These are phyloP conservation scores for Suhomyces maxii DNA, from an alignment of 1,139 yeast genomes.

Conservation along the genomic window DNA sequence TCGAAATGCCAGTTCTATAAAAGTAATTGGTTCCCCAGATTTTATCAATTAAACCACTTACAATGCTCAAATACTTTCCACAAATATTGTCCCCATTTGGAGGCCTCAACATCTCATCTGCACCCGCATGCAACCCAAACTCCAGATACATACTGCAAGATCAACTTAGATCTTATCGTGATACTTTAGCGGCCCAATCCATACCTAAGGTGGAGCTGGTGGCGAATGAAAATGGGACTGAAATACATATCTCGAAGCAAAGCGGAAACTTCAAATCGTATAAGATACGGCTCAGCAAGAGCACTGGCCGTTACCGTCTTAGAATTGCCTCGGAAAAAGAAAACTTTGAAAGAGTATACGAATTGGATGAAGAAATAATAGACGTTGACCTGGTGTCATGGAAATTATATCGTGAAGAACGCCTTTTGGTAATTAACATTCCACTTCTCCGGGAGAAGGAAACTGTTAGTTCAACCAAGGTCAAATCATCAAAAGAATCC, in stretches of 20 bases:
- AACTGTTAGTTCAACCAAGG: background rate
- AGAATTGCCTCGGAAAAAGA: conserved; percentile 26
- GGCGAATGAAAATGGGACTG: conserved; percentile 35
- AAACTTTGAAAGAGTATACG: conserved; percentile 31
- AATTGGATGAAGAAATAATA: conserved; percentile 32
- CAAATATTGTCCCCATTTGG: conserved; percentile 2
- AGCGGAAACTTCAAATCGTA: conserved; percentile 37
- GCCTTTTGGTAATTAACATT: conserved; percentile 37
- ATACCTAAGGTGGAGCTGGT: conserved; percentile 12
- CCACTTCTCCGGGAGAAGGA: conserved; percentile 25
- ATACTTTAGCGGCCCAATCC: background rate
- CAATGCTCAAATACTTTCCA: conserved; percentile 11
- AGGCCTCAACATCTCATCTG: background rate
- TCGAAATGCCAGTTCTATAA: background rate
- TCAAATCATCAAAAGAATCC: background rate
- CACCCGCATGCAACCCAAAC: background rate
- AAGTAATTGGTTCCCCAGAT: background rate
- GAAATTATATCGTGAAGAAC: conserved; percentile 30
- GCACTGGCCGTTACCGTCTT: conserved; percentile 9
- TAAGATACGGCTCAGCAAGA: conserved; percentile 35
- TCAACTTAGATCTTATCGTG: background rate
- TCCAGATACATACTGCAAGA: background rate
- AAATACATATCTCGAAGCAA: conserved; percentile 37
- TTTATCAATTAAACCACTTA: background rate
- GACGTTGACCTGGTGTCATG: conserved; percentile 36